Percentiles rank a stretch among this genome's conserved stretches.
These are phyloP conservation scores for Heterobasidion parviporum DNA, from an alignment of 1,284 basidiomycete genomes.

Conservation along the genomic window DNA sequence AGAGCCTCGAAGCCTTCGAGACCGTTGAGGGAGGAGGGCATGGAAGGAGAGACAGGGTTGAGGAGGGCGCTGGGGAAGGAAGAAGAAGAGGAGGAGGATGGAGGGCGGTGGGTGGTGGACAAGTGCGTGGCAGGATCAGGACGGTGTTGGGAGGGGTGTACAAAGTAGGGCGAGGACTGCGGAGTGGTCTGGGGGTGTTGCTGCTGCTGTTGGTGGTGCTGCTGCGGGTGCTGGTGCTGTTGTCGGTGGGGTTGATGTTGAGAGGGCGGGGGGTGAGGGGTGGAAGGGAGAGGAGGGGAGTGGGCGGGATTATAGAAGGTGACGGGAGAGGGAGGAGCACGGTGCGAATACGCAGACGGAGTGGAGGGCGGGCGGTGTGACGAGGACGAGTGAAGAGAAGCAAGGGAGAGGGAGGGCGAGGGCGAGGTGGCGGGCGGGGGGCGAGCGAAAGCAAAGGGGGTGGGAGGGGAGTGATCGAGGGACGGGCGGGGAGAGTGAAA, in stretches of 20 bases:
- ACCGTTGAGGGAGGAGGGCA: conserved; percentile 14
- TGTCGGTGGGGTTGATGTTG: too few species aligned
- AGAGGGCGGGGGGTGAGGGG: background rate
- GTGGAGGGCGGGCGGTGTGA: background rate
- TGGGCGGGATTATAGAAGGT: background rate
- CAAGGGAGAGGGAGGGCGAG: background rate
- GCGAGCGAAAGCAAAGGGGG: background rate
- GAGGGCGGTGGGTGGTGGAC: conserved; percentile 3
- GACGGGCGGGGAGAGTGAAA: background rate
- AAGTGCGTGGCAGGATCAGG: background rate
- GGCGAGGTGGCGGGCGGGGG: background rate
- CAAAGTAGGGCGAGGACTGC: background rate
- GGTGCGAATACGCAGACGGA: background rate
- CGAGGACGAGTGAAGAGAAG: background rate
- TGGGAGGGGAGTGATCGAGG: background rate
- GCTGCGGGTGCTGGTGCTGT: too few species aligned
- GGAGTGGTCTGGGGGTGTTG: background rate
- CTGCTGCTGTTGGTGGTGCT: too few species aligned
- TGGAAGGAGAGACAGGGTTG: conserved; percentile 10
- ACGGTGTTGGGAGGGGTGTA: background rate
- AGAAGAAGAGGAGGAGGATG: conserved; percentile 8
- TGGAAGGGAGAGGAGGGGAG: background rate
- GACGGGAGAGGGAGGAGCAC: background rate
- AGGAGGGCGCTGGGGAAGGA: conserved; percentile 4
- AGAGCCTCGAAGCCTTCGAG: conserved; percentile 42